phyloP scores from a whole-genome alignment of 495 filamentous ascomycete genomes.

The Sabuloglossum arenarium region DNA sequence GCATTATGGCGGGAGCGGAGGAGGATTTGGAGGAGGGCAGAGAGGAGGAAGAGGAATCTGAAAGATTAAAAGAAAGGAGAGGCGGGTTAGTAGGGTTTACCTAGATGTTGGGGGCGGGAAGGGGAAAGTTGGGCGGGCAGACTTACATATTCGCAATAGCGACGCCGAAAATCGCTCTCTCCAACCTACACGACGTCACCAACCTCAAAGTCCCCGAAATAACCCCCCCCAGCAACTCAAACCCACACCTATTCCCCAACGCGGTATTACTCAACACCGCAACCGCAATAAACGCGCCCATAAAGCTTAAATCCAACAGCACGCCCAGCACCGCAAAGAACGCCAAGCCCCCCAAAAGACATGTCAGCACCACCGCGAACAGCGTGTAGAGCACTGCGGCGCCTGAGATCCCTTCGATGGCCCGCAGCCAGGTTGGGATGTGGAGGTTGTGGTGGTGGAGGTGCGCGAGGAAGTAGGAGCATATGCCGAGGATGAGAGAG shows the following conservation, averaged over 20 bases:
- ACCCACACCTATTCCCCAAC: conserved; percentile 35
- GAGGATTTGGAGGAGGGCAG: conserved; percentile 37
- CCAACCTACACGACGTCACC: conserved; percentile 39
- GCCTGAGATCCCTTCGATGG: conserved; percentile 67
- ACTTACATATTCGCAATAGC: conserved; percentile 60
- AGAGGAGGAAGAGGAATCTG: conserved; percentile 47
- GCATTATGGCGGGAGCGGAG: conserved; percentile 50
- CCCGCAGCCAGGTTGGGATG: conserved; percentile 44
- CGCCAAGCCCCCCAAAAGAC: conserved; percentile 51
- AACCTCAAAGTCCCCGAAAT: conserved; percentile 47
- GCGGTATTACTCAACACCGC: too few relatives aligned
- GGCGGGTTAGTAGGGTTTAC: not conserved
- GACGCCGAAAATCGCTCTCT: conserved; percentile 57
- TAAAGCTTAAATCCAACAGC: conserved; percentile 38
- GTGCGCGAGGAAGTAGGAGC: conserved; percentile 49
- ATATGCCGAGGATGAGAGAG: conserved; percentile 56
- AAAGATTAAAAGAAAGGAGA: not conserved
- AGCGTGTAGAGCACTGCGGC: conserved; percentile 49
- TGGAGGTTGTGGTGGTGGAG: conserved; percentile 33
- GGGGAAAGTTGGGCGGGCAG: not conserved
- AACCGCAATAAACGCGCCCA: conserved; percentile 37
- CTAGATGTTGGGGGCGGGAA: not conserved
- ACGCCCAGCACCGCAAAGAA: conserved; percentile 48
- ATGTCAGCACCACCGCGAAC: conserved; percentile 48
- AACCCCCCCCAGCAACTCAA: conserved; percentile 35